Conservation (phyloP, 1,284 basidiomycete species). For the Apiotrichum laibachii region DNA sequence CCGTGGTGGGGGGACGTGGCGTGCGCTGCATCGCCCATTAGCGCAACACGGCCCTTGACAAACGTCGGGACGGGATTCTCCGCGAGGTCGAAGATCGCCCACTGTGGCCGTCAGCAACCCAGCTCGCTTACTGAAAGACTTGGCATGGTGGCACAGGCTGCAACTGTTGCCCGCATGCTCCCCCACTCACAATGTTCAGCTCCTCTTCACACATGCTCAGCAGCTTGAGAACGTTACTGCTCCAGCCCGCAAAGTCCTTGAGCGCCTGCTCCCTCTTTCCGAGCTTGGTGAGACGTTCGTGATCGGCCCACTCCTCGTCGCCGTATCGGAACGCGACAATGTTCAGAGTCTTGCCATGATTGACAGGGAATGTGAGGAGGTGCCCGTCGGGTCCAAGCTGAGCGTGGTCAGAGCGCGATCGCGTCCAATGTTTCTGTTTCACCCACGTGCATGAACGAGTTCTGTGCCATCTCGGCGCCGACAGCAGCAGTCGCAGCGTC, state of each 20-base stretch:
- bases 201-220: slow-evolving; percentile 19
- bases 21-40: slow-evolving; percentile 24
- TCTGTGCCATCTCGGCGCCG: slow-evolving; percentile 20
- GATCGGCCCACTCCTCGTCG: slow-evolving; percentile 14
- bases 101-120: slow-evolving; percentile 3
- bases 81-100: slow-evolving; percentile 25
- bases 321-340: slow-evolving; percentile 20
- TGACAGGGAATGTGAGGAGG: slow-evolving; percentile 24
- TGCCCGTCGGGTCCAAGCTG: slow-evolving; percentile 24
- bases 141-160: background rate
- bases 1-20: slow-evolving; percentile 27
- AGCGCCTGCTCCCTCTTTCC: slow-evolving; percentile 16
- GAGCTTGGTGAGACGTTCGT: slow-evolving; percentile 16
- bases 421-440: background rate
- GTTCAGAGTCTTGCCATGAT: slow-evolving; percentile 23
- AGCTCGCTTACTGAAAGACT: background rate
- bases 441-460: slow-evolving; percentile 22
- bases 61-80: slow-evolving; percentile 13
- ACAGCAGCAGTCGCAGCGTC: slow-evolving; percentile 17
- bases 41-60: slow-evolving; percentile 11
- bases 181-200: slow-evolving; percentile 14
- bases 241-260: slow-evolving; percentile 16
- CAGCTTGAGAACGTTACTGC: slow-evolving; percentile 10
- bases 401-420: background rate
- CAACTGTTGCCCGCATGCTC: background rate